Evolutionary conservation across 2,329 filamentous ascomycete species (phyloP).

Genomic region (Orbilia blumenaviensis): DNA sequence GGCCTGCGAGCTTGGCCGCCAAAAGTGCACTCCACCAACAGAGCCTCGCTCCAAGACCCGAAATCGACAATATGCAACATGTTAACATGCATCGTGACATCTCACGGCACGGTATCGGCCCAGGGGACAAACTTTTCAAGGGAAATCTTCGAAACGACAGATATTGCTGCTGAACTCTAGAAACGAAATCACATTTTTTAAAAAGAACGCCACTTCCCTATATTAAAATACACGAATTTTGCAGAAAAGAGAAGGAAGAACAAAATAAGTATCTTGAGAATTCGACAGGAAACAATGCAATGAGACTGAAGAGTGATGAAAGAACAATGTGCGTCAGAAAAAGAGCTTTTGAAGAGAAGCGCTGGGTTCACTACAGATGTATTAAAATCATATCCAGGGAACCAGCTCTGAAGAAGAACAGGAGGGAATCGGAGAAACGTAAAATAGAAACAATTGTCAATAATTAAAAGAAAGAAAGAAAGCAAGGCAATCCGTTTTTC

Average conservation of each 20-base stretch:
- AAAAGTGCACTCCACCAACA: slow-evolving; percentile 30
- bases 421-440: not conserved
- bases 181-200: not conserved
- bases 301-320: not conserved
- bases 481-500: not conserved
- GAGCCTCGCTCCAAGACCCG: slow-evolving; percentile 11
- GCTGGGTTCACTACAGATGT: not conserved
- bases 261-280: not conserved
- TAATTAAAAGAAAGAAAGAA: not conserved
- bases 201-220: slow-evolving; percentile 12
- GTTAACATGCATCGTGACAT: not conserved
- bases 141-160: too few species aligned
- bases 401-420: not conserved
- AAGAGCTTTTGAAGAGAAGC: not conserved
- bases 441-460: not conserved
- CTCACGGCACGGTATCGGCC: too few species aligned
- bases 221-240: slow-evolving; percentile 15
- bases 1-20: slow-evolving; percentile 30
- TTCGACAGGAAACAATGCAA: not conserved
- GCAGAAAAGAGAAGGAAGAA: not conserved
- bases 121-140: not conserved
- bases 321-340: not conserved
- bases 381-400: slow-evolving; percentile 12
- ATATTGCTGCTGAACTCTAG: too few species aligned
- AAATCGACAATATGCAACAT: not conserved